Base-by-base conservation (phyloP, 2,329 filamentous ascomycete genomes). In the Erysiphe neolycopersici region DNA sequence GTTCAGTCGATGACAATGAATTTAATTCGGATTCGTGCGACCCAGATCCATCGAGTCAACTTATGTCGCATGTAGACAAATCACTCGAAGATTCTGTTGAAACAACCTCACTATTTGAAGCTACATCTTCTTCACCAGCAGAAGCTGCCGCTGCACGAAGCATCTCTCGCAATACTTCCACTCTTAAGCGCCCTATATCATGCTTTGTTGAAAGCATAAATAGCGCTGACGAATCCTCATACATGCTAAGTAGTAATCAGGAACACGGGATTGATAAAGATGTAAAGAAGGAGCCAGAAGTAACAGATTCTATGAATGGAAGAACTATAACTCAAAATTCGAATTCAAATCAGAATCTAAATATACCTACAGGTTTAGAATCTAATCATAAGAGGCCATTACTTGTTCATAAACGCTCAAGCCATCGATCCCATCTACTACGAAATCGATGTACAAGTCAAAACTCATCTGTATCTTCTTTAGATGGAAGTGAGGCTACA, bases 401-500 rank as follows among this genome's bases (percentile, higher is more conserved):
- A 12, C 42, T 55, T 3, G 44, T 47, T 43, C 49, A 48, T 9
- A 53, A 52, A 19, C 62, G 63, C 37, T 57, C 59, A 42, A 60
- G 59, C n/a, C 61, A 56, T 42, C 62, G 67, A 31, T 69, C 70
- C 12, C 71, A 67, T 49, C 75, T 69, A 48, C 58, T 76, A 16
- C 65, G 66, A 44, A 74, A 68, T 53, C 48, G 56, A 44, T 49
- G 66, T 52, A 62, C 62, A 32, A 75, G 70, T 54, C 66, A 72
- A 49, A 62, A 69, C 44, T 76, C 71, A 4, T 76, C 71, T 1
- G 63, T 68, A 3, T 76, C 71, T 1, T 76, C 71, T 1, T 66
- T 71, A 36, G 68, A 73, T 47, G 64, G 62, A 9, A 87, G 76
- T 54, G 83, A 91, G 49, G 69, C 68, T 4, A 84, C 79, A 5